phyloP scores from a whole-genome alignment of 2,329 filamentous ascomycete genomes.

The Aspergillus sclerotialis region DNA sequence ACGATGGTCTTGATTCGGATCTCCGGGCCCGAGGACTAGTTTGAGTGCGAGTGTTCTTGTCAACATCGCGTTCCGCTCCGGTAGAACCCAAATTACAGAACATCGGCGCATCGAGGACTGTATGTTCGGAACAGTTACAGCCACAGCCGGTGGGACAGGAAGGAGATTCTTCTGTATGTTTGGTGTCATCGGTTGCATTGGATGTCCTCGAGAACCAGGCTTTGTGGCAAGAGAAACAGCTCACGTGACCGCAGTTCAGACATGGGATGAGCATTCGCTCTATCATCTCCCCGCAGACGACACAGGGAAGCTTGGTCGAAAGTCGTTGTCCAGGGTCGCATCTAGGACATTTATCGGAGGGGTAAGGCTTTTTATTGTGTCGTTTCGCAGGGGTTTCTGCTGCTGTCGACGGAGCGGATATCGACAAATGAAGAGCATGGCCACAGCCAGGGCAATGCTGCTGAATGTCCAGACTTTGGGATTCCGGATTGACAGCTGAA shows the following conservation, averaged over 20 bases:
- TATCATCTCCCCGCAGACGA: conserved; percentile 37
- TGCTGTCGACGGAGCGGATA: conserved; percentile 21
- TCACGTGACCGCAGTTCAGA: conserved; percentile 41
- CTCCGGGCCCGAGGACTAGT: conserved; percentile 10
- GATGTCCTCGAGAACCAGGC: conserved; percentile 30
- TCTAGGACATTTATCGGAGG: conserved; percentile 23
- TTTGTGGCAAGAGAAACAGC: conserved; percentile 39
- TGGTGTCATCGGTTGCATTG: conserved; percentile 5
- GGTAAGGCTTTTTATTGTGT: conserved; percentile 11
- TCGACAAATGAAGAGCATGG: conserved; percentile 27
- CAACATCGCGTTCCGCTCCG: conserved; percentile 11
- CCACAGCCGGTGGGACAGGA: conserved; percentile 43
- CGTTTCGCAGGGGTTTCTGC: conserved; percentile 15
- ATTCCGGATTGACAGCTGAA: conserved; percentile 4
- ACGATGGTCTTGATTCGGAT: conserved; percentile 8
- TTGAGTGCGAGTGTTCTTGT: conserved; percentile 5
- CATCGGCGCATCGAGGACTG: conserved; percentile 24
- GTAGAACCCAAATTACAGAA: conserved; percentile 18
- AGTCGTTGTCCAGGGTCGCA: conserved; percentile 29
- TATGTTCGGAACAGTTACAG: conserved; percentile 38
- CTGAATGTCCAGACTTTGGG: conserved; percentile 34
- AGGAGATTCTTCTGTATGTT: conserved; percentile 13
- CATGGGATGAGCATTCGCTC: conserved; percentile 41
- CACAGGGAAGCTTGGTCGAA: conserved; percentile 32
- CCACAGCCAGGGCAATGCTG: conserved; percentile 38